Percentiles rank a stretch among this genome's conserved stretches.
phyloP scores from a whole-genome alignment of 2,329 filamentous ascomycete genomes.

The Pseudogymnoascus sp. region DNA sequence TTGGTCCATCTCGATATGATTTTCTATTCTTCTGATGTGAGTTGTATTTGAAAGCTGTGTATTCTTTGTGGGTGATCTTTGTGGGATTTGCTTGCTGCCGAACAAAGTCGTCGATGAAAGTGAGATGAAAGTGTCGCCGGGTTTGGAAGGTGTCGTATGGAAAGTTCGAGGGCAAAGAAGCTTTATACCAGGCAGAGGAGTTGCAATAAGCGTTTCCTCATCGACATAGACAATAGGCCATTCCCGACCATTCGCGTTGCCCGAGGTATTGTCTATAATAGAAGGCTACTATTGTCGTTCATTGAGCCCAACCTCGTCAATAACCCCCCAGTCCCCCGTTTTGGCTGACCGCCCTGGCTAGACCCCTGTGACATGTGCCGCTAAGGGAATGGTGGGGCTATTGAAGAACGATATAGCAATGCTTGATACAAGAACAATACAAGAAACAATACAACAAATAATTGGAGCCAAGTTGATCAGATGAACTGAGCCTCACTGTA shows the following conservation, averaged over 20 bases:
- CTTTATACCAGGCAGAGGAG: not conserved
- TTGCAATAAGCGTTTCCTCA: not conserved
- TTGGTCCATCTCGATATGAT: slow-evolving; percentile 12
- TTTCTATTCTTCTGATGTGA: not conserved
- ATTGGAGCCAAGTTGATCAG: not conserved
- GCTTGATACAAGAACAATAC: not conserved
- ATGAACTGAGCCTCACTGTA: not conserved
- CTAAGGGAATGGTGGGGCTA: not conserved
- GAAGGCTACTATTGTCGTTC: not conserved
- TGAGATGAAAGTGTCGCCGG: not conserved
- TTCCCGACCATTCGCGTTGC: not conserved
- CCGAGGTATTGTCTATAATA: not conserved
- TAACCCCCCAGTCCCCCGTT: not conserved
- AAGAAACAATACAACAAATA: not conserved
- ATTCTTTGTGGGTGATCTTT: not conserved
- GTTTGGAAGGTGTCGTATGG: not conserved
- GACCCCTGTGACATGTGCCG: not conserved
- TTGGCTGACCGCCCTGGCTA: slow-evolving; percentile 5
- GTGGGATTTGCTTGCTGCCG: not conserved
- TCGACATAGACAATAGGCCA: not conserved
- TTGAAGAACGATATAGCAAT: not conserved
- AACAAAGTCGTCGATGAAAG: not conserved
- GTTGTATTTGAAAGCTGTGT: not conserved
- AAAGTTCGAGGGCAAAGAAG: slow-evolving; percentile 3
- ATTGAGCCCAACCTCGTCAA: not conserved